Evolutionary conservation across 2,329 filamentous ascomycete genomes (phyloP).

Genomic region (Xylariales sp.): DNA sequence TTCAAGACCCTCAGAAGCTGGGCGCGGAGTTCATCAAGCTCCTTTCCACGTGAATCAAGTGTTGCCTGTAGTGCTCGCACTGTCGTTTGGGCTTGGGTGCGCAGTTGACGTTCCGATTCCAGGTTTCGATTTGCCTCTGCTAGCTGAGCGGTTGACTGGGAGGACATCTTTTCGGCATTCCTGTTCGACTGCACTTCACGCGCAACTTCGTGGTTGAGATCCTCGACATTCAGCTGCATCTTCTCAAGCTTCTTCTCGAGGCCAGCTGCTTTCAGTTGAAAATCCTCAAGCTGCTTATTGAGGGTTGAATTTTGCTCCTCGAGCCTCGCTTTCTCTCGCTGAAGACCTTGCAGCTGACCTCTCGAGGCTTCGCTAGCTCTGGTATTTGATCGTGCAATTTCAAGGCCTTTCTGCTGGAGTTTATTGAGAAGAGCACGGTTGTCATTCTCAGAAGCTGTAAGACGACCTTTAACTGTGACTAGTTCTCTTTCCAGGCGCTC

Average conservation of each 20-base stretch:
- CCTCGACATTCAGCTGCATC: slow-evolving; percentile 79
- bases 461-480: slow-evolving; percentile 81
- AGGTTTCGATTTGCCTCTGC: slow-evolving; percentile 86
- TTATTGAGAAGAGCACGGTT: slow-evolving; percentile 95
- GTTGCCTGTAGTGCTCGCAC: slow-evolving; percentile 75
- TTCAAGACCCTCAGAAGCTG: slow-evolving; percentile 81
- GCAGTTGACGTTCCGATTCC: slow-evolving; percentile 84
- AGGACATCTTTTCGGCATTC: slow-evolving; percentile 84
- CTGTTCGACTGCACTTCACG: slow-evolving; percentile 85
- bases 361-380: slow-evolving; percentile 81
- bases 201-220: slow-evolving; percentile 87
- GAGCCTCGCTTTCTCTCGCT: slow-evolving; percentile 75
- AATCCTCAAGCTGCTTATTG: slow-evolving; percentile 78
- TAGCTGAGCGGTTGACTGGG: slow-evolving; percentile 74
- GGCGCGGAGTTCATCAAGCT: slow-evolving; percentile 73
- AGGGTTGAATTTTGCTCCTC: slow-evolving; percentile 82
- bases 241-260: slow-evolving; percentile 95
- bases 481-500: slow-evolving; percentile 89
- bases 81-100: slow-evolving; percentile 79
- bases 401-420: slow-evolving; percentile 92
- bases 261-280: slow-evolving; percentile 75
- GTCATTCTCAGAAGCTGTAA: slow-evolving; percentile 92
- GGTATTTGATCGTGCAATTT: slow-evolving; percentile 87
- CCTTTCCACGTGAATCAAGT: slow-evolving; percentile 74
- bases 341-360: slow-evolving; percentile 68